Base-by-base conservation (phyloP, 1,284 basidiomycete species). In the Tranzscheliella williamsii region DNA sequence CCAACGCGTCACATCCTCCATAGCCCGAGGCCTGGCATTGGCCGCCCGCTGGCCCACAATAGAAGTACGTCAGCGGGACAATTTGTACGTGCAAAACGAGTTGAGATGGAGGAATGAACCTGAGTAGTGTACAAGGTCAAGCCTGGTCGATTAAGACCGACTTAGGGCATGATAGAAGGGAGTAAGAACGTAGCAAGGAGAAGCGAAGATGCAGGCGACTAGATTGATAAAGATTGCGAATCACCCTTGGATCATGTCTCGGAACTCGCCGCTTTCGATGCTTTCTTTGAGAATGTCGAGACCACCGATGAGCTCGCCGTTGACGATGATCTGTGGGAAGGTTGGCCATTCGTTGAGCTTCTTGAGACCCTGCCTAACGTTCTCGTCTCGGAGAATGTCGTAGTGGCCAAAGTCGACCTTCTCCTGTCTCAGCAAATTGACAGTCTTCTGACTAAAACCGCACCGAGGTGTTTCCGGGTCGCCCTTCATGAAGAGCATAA, bases 401-500 rank as follows among this genome's bases (percentile, higher is more conserved):
- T 87, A 89, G 77, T 83, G 82, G n/a, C 82, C 81, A 78, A 86
- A 88, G 61, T 84, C 81, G 40, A 88, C 82, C 8, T 81, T 81
- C 63, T 87, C 82, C 49, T 85, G 83, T 32, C 82, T 77, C 46
- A 89, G 79, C 22, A 88, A 78, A 12, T 80, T 84, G 39, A 88
- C 85, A 12, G 86, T 87, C 79, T 86, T 83, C 31, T 87, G 81
- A 38, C 85, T 86, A 79, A 89, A 89, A 8, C 87, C 95, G 68
- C 94, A 80, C 34, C 71, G 24, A 32, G 78, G 95, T 21, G 83
- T 82, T 36, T 87, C 85, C 0, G 90, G 90, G 60, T 86, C 87
- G 18, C 94, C 95, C 81, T 98, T 98, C 93, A 98, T 98, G 84
- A 98, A 97, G 48, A 98, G 79, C 46, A 98, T 85, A 38, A 96